Conservation (phyloP, 2,329 filamentous ascomycete genomes). For the Phoma sp. region DNA sequence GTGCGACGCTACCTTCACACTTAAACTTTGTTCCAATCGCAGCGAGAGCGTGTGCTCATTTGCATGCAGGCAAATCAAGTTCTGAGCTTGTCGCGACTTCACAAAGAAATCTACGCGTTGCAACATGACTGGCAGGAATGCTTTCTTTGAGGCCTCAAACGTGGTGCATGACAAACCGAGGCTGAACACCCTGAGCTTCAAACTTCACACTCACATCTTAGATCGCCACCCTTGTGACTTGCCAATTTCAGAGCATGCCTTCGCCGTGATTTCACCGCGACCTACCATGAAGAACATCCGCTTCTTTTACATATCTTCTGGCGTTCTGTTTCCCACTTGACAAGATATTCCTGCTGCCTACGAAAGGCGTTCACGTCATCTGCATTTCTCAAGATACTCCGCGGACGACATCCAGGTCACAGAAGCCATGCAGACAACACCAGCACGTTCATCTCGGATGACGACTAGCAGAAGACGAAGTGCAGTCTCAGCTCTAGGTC, state of each 20-base stretch:
- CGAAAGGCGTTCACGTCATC: not conserved
- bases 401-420: not conserved
- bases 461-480: conserved; percentile 33
- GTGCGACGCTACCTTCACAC: conserved; percentile 8
- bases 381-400: not conserved
- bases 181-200: conserved; percentile 5
- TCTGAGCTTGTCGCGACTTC: not conserved
- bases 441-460: conserved; percentile 41
- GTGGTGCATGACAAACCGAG: conserved; percentile 27
- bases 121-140: conserved; percentile 1
- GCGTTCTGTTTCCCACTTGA: conserved; percentile 1
- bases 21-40: not conserved
- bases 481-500: conserved; percentile 31
- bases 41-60: not conserved
- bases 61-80: not conserved
- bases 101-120: not conserved
- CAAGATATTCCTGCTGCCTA: not conserved
- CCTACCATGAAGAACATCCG: conserved; percentile 24
- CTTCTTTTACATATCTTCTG: not conserved
- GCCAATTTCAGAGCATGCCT: conserved; percentile 28
- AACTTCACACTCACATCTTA: conserved; percentile 15
- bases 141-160: not conserved
- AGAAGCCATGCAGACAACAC: conserved; percentile 35
- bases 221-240: conserved; percentile 28
- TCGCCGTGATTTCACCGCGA: conserved; percentile 1